phyloP scores from a whole-genome alignment of 2,329 filamentous ascomycete species.

The Aspergillus oerlinghausenensis region DNA sequence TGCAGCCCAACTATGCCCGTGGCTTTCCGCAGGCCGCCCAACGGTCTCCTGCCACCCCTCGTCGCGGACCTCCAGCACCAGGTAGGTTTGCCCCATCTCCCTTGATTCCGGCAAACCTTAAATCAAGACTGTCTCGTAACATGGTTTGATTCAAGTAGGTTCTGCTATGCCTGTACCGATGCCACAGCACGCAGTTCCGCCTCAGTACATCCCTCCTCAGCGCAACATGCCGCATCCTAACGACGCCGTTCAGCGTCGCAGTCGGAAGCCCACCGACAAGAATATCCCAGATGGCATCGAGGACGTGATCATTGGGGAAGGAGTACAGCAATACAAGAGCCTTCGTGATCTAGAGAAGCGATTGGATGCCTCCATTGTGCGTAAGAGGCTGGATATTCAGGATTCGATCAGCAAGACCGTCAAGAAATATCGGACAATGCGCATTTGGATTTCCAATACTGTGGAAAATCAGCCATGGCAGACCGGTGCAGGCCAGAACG shows the following conservation, averaged over 20 bases:
- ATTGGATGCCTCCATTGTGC: slow-evolving; percentile 87
- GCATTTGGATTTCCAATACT: slow-evolving; percentile 93
- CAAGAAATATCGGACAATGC: slow-evolving; percentile 78
- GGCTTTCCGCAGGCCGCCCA: slow-evolving; percentile 37
- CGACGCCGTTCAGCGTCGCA: slow-evolving; percentile 65
- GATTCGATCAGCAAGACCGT: slow-evolving; percentile 71
- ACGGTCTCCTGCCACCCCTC: slow-evolving; percentile 40
- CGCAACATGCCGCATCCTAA: slow-evolving; percentile 35
- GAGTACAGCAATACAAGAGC: slow-evolving; percentile 74
- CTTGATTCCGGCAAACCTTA: slow-evolving; percentile 7
- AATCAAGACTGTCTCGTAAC: slow-evolving; percentile 13
- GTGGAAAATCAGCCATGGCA: slow-evolving; percentile 96
- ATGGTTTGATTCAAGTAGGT: slow-evolving; percentile 15
- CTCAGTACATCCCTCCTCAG: slow-evolving; percentile 35
- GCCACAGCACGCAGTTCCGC: slow-evolving; percentile 34
- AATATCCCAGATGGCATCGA: slow-evolving; percentile 89
- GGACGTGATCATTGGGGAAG: slow-evolving; percentile 74
- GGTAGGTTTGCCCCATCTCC: slow-evolving; percentile 26
- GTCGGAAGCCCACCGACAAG: slow-evolving; percentile 89
- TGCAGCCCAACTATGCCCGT: slow-evolving; percentile 41
- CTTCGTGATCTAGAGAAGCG: slow-evolving; percentile 82
- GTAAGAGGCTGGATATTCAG: slow-evolving; percentile 86
- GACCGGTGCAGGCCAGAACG: slow-evolving; percentile 77
- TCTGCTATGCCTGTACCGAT: slow-evolving; percentile 33
- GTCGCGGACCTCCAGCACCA: slow-evolving; percentile 35